A percentile compares a stretch with the other conserved stretches of the same genome.
phyloP scores from a whole-genome alignment of 169 alveolate genomes.

The Eimeria sp. region DNA sequence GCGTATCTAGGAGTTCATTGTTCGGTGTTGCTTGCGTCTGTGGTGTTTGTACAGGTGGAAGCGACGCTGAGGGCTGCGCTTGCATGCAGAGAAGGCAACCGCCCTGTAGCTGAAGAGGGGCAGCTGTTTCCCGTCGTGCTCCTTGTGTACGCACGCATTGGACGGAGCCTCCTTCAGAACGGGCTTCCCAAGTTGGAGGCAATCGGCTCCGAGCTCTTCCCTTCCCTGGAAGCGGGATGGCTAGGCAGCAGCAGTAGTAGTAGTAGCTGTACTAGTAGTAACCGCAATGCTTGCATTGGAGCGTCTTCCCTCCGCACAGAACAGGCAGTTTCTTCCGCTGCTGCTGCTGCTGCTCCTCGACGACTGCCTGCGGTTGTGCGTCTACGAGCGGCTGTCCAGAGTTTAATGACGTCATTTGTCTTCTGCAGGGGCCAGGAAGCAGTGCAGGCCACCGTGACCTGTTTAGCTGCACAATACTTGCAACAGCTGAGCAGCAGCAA shows the following conservation, averaged over 20 bases:
- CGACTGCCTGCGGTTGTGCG: neutral
- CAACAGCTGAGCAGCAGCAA: conserved; percentile 9
- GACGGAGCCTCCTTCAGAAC: conserved; percentile 51
- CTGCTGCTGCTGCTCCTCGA: conserved; percentile 33
- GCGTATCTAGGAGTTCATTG: neutral
- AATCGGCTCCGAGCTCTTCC: conserved; percentile 62
- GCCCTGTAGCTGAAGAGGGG: neutral
- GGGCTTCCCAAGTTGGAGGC: conserved; percentile 72
- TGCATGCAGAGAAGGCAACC: neutral
- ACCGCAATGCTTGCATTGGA: neutral
- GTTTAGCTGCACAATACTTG: neutral
- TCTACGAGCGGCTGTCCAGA: conserved; percentile 16
- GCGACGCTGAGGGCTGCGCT: conserved; percentile 12
- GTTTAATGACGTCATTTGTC: conserved; percentile 26
- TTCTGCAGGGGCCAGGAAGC: conserved; percentile 20
- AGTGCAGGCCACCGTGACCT: neutral
- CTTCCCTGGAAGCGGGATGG: conserved; percentile 51
- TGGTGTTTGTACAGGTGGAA: conserved; percentile 4
- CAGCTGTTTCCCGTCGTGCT: conserved; percentile 33
- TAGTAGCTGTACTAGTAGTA: neutral
- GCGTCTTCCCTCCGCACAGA: neutral
- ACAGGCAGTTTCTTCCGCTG: neutral
- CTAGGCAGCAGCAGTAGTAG: conserved; percentile 13
- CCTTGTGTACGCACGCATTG: conserved; percentile 63
- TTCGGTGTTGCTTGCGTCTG: neutral